A percentile compares a stretch with the other conserved stretches of the same genome.
Evolutionary conservation across 148 eudicot genomes (phyloP).

Genomic region (Rhododendron ferrugineum): DNA sequence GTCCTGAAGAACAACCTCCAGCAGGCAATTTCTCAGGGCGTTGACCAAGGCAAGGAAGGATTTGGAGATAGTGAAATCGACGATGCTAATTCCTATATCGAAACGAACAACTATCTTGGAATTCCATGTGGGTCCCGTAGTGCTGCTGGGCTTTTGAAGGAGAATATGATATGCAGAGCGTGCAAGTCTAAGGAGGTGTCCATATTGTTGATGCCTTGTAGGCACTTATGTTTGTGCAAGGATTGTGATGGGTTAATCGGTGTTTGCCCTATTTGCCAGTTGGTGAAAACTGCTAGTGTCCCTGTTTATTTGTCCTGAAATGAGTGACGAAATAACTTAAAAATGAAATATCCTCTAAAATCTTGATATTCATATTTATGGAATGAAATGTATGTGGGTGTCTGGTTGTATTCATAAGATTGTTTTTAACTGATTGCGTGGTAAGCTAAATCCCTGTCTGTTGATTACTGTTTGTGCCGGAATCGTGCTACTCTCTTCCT

Average conservation of each 20-base stretch:
- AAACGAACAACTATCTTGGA: conserved; percentile 43
- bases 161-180: conserved; percentile 30
- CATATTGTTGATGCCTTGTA: conserved; percentile 19
- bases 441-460: not conserved
- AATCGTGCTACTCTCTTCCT: not conserved
- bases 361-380: not conserved
- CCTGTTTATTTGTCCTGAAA: conserved; percentile 13
- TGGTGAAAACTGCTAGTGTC: conserved; percentile 17
- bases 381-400: not conserved
- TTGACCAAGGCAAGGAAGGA: conserved; percentile 70
- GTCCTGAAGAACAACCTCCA: conserved; percentile 69
- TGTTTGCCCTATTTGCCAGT: conserved; percentile 22
- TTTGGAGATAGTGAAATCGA: conserved; percentile 77
- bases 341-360: not conserved
- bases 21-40: conserved; percentile 60
- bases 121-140: conserved; percentile 28
- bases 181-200: conserved; percentile 19
- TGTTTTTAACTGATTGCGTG: not conserved
- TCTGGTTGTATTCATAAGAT: not conserved
- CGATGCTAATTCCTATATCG: conserved; percentile 65
- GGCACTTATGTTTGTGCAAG: conserved; percentile 19
- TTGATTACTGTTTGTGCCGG: not conserved
- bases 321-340: not conserved
- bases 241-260: conserved; percentile 10
- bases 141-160: conserved; percentile 11